Percentiles rank a stretch among this genome's conserved stretches.
These are phyloP conservation scores for Arctostaphylos glauca DNA, from an alignment of 148 eudicot species.

Conservation along the genomic window DNA sequence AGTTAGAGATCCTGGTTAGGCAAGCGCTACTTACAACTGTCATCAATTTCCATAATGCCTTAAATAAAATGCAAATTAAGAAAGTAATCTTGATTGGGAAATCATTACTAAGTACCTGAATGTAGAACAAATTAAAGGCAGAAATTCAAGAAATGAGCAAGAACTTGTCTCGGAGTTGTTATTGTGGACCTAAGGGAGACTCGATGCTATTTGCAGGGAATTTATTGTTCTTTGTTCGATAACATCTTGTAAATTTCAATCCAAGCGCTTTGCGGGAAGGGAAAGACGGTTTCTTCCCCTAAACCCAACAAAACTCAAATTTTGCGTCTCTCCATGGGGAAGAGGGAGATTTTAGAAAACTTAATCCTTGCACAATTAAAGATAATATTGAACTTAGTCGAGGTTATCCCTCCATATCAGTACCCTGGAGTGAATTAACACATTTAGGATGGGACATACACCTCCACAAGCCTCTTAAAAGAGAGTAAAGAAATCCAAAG, in stretches of 20 bases:
- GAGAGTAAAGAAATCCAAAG: background rate
- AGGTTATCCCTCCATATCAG: background rate
- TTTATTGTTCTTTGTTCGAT: background rate
- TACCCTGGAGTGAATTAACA: background rate
- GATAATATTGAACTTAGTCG: background rate
- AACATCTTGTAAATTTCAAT: background rate
- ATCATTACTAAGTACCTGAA: background rate
- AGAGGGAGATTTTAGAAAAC: background rate
- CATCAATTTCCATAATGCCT: background rate
- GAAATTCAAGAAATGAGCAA: background rate
- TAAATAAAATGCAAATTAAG: constrained; percentile 1
- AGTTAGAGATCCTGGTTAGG: background rate
- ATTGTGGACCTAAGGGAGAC: constrained; percentile 5
- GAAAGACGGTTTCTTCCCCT: background rate
- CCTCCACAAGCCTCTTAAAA: constrained; percentile 9
- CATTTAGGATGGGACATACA: background rate
- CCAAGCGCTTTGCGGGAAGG: background rate
- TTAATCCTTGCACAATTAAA: background rate
- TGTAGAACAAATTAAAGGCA: background rate
- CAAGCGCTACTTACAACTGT: background rate
- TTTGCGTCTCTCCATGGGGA: background rate
- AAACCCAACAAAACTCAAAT: background rate
- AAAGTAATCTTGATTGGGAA: background rate
- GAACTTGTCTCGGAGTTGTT: background rate
- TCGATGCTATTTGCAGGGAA: background rate